phyloP scores from a whole-genome alignment of 2,329 filamentous ascomycete genomes.

The Cryphonectria radicalis region DNA sequence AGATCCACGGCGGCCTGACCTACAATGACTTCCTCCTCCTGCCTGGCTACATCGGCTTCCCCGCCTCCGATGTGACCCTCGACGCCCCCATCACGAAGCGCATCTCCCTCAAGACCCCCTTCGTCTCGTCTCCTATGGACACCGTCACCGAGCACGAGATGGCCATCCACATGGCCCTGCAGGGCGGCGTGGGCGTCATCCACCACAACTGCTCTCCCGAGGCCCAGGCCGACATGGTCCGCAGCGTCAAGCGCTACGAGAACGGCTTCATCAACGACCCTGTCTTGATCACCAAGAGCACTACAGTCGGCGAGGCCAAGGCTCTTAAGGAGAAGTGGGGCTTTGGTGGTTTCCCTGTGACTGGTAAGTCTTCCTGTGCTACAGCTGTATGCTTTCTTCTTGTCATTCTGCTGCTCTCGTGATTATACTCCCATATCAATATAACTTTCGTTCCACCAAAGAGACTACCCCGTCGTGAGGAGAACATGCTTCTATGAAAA shows the following conservation, averaged over 20 bases:
- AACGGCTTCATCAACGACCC: constrained; percentile 99
- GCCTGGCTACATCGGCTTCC: constrained; percentile 97
- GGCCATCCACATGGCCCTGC: constrained; percentile 95
- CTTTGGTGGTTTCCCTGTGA: constrained; percentile 97
- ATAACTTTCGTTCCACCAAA: constrained; percentile 99
- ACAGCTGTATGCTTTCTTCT: constrained; percentile 23
- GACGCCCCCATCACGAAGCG: constrained; percentile 94
- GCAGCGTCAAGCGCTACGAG: constrained; percentile 98
- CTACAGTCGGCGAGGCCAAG: constrained; percentile 89
- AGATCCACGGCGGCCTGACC: constrained; percentile 89
- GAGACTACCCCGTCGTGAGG: constrained; percentile 85
- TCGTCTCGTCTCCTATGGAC: constrained; percentile 98
- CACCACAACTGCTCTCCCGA: constrained; percentile 99
- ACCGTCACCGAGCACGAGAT: constrained; percentile 99
- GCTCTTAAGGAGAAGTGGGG: constrained; percentile 97
- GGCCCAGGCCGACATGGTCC: constrained; percentile 96
- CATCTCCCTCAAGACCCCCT: constrained; percentile 93
- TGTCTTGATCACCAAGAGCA: constrained; percentile 84
- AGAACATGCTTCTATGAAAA: constrained; percentile 50
- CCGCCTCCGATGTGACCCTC: constrained; percentile 84
- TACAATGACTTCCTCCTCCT: constrained; percentile 99
- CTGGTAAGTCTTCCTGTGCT: constrained; percentile 69
- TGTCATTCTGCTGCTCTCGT: constrained; percentile 42
- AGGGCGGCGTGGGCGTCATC: constrained; percentile 89
- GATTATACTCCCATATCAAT: constrained; percentile 80